Evolutionary conservation across 306 rosid species (phyloP).

Genomic region (Abrus pulchellus): DNA sequence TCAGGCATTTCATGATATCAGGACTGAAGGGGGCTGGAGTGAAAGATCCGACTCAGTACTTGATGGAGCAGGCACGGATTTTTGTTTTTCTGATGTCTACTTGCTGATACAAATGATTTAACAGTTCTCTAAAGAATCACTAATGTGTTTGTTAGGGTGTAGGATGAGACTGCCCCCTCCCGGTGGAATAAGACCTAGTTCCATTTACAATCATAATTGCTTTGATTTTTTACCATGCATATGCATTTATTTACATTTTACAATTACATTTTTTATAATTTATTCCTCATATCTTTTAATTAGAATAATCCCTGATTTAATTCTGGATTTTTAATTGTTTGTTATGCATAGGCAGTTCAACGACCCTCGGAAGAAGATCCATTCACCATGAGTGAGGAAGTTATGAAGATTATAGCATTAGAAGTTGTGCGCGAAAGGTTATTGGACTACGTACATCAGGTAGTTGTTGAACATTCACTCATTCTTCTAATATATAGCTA

Average conservation of each 20-base stretch:
- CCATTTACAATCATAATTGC: not conserved
- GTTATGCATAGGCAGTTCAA: slow-evolving; percentile 77
- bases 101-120: slow-evolving; percentile 28
- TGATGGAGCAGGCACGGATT: slow-evolving; percentile 88
- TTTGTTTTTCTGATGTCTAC: slow-evolving; percentile 41
- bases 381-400: slow-evolving; percentile 81
- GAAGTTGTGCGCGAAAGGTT: slow-evolving; percentile 97
- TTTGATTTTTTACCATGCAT: slow-evolving; percentile 7
- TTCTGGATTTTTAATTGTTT: slow-evolving; percentile 46
- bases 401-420: slow-evolving; percentile 84
- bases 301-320: slow-evolving; percentile 39
- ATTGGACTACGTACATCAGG: slow-evolving; percentile 96
- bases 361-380: slow-evolving; percentile 98
- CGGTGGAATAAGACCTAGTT: slow-evolving; percentile 2
- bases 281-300: not conserved
- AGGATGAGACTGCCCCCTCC: slow-evolving; percentile 13
- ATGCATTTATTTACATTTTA: slow-evolving; percentile 20
- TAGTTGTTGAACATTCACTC: slow-evolving; percentile 43
- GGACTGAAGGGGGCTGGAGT: slow-evolving; percentile 93
- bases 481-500: slow-evolving; percentile 10
- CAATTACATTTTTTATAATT: slow-evolving; percentile 15
- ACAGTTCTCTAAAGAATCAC: slow-evolving; percentile 1
- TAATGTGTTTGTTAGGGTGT: slow-evolving; percentile 5
- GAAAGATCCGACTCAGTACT: slow-evolving; percentile 72
- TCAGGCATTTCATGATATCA: slow-evolving; percentile 93